Conservation (phyloP, 2,329 filamentous ascomycete species). For the Chaetomiaceae sp. region DNA sequence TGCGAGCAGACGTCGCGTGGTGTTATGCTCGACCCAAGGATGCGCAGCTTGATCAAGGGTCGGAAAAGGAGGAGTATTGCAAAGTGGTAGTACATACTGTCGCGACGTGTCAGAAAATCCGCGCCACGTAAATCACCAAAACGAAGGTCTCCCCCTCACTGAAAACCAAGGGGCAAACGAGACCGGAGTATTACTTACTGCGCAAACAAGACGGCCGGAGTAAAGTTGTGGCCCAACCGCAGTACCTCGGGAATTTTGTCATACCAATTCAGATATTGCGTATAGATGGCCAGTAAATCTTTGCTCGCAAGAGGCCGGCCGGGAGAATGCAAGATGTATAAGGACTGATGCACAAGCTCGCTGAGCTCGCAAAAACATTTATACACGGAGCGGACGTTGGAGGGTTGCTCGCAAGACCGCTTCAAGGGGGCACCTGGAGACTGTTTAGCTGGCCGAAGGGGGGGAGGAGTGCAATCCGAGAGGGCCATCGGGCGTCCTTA, state of each 20-base stretch:
- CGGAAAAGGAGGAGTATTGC: conserved; percentile 69
- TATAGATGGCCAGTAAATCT: conserved; percentile 60
- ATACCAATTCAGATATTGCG: conserved; percentile 68
- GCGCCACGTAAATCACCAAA: too few species aligned
- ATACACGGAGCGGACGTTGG: conserved; percentile 63
- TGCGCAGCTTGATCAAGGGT: conserved; percentile 61
- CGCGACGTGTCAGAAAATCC: background rate
- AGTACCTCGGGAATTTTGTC: conserved; percentile 60
- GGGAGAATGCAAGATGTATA: conserved; percentile 69
- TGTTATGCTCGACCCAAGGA: conserved; percentile 58
- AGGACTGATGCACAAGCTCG: conserved; percentile 66
- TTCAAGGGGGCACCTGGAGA: conserved; percentile 46
- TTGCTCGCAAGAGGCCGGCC: conserved; percentile 59
- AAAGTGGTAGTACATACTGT: conserved; percentile 66
- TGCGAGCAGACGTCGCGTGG: conserved; percentile 63
- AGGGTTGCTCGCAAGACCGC: conserved; percentile 55
- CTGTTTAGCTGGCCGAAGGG: conserved; percentile 20
- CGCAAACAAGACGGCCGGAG: conserved; percentile 66
- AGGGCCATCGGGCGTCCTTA: conserved; percentile 34
- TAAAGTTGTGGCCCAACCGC: conserved; percentile 62
- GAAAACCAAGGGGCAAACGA: background rate
- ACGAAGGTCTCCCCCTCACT: too few species aligned
- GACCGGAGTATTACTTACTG: conserved; percentile 54
- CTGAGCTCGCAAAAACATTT: conserved; percentile 67
- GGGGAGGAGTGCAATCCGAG: too few species aligned